Conservation (phyloP, 139 green algal species). For the Mychonastes homosphaera region DNA sequence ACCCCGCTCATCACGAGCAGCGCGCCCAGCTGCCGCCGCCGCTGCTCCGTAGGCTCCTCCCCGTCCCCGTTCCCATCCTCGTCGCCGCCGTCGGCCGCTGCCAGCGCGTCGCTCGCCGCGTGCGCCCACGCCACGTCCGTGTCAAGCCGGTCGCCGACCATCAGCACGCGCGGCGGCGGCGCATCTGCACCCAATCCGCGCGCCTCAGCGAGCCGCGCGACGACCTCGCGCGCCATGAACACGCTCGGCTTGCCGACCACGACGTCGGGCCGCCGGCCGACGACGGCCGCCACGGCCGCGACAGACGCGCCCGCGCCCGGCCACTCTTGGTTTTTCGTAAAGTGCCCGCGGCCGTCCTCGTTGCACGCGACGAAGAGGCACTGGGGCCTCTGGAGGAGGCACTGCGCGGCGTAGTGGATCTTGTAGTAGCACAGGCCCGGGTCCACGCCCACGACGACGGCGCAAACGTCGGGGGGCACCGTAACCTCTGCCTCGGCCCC, state of each 20-base stretch:
- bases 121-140: slow-evolving; percentile 27
- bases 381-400: slow-evolving; percentile 80
- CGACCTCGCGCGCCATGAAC: slow-evolving; percentile 90
- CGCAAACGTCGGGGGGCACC: slow-evolving; percentile 3
- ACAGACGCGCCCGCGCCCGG: slow-evolving; percentile 87
- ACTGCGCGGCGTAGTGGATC: slow-evolving; percentile 76
- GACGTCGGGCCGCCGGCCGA: slow-evolving; percentile 4
- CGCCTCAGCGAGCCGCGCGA: slow-evolving; percentile 40
- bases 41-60: no score
- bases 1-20: no score
- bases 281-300: slow-evolving; percentile 51
- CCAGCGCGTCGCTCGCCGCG: no score
- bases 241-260: slow-evolving; percentile 82
- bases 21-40: no score
- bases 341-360: slow-evolving; percentile 84
- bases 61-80: no score
- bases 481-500: slow-evolving; percentile 9
- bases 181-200: no score
- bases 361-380: slow-evolving; percentile 96
- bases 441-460: slow-evolving; percentile 20
- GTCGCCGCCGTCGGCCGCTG: no score
- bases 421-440: slow-evolving; percentile 18
- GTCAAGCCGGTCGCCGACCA: slow-evolving; percentile 68
- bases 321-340: slow-evolving; percentile 92
- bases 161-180: slow-evolving; percentile 73